Percentiles rank a stretch among this genome's conserved stretches.
Conservation (phyloP, 2,329 filamentous ascomycete species). For the Harringtonia lauricola region DNA sequence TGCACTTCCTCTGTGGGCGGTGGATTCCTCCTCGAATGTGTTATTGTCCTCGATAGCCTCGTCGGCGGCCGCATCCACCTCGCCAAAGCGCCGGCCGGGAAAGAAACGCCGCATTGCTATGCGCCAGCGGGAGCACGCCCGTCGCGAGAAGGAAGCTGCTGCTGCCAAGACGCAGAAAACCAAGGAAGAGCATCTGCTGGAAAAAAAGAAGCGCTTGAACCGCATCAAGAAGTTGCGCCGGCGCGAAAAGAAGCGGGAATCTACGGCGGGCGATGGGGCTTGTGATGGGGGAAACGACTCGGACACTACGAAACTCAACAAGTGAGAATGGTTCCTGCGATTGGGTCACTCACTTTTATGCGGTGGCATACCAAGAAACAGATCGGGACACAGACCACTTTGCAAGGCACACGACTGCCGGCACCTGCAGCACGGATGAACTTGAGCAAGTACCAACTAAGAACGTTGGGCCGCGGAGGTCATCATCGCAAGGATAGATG, state of each 20-base stretch:
- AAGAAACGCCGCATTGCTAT: constrained; percentile 48
- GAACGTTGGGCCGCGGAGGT: no score
- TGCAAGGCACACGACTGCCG: no score
- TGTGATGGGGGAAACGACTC: neutral
- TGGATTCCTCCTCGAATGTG: no score
- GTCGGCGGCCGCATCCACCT: neutral
- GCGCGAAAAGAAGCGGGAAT: constrained; percentile 41
- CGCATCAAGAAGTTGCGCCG: constrained; percentile 47
- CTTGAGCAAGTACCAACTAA: no score
- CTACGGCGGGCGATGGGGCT: constrained; percentile 1
- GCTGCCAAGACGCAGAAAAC: constrained; percentile 26
- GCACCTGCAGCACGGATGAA: no score
- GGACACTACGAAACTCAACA: neutral
- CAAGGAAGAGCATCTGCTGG: constrained; percentile 45
- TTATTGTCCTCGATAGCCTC: constrained; percentile 3
- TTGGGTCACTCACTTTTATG: no score
- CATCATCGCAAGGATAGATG: no score
- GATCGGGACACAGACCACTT: no score
- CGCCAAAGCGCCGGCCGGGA: constrained; percentile 32
- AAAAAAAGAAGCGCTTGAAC: constrained; percentile 54
- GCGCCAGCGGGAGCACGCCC: constrained; percentile 31
- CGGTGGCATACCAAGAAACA: no score
- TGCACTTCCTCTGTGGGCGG: constrained; percentile 7
- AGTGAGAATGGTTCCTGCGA: no score
- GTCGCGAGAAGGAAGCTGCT: constrained; percentile 27